These are phyloP conservation scores for Yarrowia sp. DNA, from an alignment of 805 yeast genomes.

Conservation along the genomic window DNA sequence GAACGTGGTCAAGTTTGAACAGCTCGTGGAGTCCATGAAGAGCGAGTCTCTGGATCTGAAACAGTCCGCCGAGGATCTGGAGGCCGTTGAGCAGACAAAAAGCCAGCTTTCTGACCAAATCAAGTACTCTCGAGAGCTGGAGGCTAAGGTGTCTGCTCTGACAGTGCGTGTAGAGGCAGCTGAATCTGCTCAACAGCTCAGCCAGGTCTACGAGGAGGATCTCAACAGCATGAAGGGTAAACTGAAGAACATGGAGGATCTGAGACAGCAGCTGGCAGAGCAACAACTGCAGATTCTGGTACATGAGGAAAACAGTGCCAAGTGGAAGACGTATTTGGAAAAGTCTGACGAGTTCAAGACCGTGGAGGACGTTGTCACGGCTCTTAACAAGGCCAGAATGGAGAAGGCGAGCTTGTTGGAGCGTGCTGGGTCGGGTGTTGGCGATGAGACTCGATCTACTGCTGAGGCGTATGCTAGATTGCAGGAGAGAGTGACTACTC, in stretches of 20 bases:
- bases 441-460: slow-evolving; percentile 42
- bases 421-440: slow-evolving; percentile 44
- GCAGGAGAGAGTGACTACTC: slow-evolving; percentile 43
- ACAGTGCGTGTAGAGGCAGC: slow-evolving; percentile 59
- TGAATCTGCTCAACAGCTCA: slow-evolving; percentile 56
- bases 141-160: slow-evolving; percentile 61
- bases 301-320: slow-evolving; percentile 57
- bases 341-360: slow-evolving; percentile 53
- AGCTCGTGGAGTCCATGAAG: slow-evolving; percentile 36
- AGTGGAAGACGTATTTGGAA: slow-evolving; percentile 56
- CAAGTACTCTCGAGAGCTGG: slow-evolving; percentile 56
- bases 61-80: slow-evolving; percentile 38
- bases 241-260: slow-evolving; percentile 51
- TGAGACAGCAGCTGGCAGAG: slow-evolving; percentile 57
- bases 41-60: slow-evolving; percentile 16
- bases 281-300: slow-evolving; percentile 59
- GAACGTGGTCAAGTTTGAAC: slow-evolving; percentile 41
- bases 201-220: slow-evolving; percentile 64
- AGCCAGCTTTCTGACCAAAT: slow-evolving; percentile 53
- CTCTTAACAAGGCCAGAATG: slow-evolving; percentile 50
- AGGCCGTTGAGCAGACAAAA: slow-evolving; percentile 40
- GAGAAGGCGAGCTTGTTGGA: slow-evolving; percentile 48
- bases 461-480: slow-evolving; percentile 46
- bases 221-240: slow-evolving; percentile 55
- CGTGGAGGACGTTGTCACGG: slow-evolving; percentile 53